phyloP scores from a whole-genome alignment of 2,329 filamentous ascomycete species.

The Pseudocercospora eumusae region DNA sequence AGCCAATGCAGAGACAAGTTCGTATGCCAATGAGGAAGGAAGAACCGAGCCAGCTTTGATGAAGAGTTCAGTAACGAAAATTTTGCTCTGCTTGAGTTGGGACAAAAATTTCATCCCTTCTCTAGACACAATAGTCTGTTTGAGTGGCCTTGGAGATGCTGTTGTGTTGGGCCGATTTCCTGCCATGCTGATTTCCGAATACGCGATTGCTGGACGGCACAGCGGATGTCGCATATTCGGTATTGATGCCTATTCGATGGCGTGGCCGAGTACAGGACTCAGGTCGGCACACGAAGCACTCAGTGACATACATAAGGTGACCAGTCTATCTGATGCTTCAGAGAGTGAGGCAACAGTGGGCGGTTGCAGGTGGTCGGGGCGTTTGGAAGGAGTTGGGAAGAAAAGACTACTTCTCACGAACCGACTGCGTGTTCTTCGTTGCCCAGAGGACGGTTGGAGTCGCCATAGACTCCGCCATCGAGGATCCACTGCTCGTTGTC shows the following conservation, averaged over 20 bases:
- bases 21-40: not conserved
- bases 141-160: not conserved
- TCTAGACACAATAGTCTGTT: not conserved
- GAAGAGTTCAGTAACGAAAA: not conserved
- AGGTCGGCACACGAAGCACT: too few relatives aligned
- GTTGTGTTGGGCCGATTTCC: slow-evolving; percentile 3
- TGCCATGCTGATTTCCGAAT: not conserved
- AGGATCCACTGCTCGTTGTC: slow-evolving; percentile 53
- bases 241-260: too few relatives aligned
- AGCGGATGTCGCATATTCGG: not conserved
- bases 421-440: slow-evolving; percentile 11
- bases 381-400: not conserved
- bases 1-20: not conserved
- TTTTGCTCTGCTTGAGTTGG: not conserved
- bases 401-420: not conserved
- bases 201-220: not conserved
- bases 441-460: slow-evolving; percentile 14
- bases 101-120: not conserved
- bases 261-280: too few relatives aligned
- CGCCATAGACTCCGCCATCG: slow-evolving; percentile 54
- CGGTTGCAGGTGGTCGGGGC: not conserved
- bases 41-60: not conserved
- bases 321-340: not conserved
- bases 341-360: not conserved
- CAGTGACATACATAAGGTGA: too few relatives aligned